These are phyloP conservation scores for Leccinum subgranulosum DNA, from an alignment of 768 basidiomycete genomes.

Conservation along the genomic window DNA sequence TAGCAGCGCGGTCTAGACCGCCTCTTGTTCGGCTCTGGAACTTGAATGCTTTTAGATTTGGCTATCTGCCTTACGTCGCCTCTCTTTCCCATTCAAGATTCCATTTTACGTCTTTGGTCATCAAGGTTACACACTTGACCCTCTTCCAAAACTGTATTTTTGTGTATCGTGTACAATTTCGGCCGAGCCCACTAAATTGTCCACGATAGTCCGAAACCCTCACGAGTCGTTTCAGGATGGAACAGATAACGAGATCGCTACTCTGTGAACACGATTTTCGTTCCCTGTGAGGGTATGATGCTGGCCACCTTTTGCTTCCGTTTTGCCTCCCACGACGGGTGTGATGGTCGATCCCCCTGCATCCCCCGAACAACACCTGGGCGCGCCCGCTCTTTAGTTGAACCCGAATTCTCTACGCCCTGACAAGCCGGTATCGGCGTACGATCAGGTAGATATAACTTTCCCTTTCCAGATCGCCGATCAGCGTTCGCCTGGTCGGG, in stretches of 20 bases:
- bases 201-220: neutral
- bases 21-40: neutral
- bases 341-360: conserved; percentile 44
- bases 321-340: conserved; percentile 98
- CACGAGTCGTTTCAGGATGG: neutral
- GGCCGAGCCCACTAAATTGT: neutral
- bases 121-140: neutral
- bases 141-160: neutral
- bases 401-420: neutral
- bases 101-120: neutral
- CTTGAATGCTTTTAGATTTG: neutral
- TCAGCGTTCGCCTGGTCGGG: conserved; percentile 6
- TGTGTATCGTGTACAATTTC: conserved; percentile 2
- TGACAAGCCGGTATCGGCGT: neutral
- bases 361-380: neutral
- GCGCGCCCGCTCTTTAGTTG: neutral
- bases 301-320: conserved; percentile 64
- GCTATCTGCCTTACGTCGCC: neutral
- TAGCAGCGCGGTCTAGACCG: conserved; percentile 8
- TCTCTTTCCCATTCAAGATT: neutral
- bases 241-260: conserved; percentile 4
- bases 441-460: neutral
- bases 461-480: conserved; percentile 19
- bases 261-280: conserved; percentile 68
- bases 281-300: conserved; percentile 70